phyloP scores from a whole-genome alignment of 768 basidiomycete genomes.

The Boletus rubroflammeus region DNA sequence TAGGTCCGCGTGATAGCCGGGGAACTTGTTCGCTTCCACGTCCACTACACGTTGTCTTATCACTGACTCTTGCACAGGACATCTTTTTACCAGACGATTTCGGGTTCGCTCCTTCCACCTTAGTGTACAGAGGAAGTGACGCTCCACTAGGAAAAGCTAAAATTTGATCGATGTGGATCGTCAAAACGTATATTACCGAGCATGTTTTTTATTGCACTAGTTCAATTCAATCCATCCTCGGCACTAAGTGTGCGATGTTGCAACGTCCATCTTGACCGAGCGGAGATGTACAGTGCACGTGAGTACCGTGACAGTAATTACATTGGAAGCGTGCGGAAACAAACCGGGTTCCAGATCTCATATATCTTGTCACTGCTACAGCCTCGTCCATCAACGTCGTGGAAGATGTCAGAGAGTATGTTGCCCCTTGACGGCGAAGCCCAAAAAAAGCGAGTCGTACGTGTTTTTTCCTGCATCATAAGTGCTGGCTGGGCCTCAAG shows the following conservation, averaged over 20 bases:
- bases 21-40: slow-evolving; percentile 56
- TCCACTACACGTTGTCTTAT: neutral
- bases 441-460: slow-evolving; percentile 83
- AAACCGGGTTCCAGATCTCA: neutral
- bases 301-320: no score
- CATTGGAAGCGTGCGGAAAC: neutral
- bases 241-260: neutral
- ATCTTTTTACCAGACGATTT: slow-evolving; percentile 71
- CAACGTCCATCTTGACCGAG: neutral
- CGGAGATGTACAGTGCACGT: slow-evolving; percentile 15
- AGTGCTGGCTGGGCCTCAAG: slow-evolving; percentile 5
- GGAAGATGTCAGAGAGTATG: slow-evolving; percentile 42
- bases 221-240: neutral
- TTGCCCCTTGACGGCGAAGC: slow-evolving; percentile 66
- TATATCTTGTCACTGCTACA: neutral
- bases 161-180: slow-evolving; percentile 36
- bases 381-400: neutral
- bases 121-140: slow-evolving; percentile 69
- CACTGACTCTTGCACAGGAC: slow-evolving; percentile 40
- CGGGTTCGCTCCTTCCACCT: slow-evolving; percentile 82
- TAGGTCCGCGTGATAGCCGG: slow-evolving; percentile 82
- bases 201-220: slow-evolving; percentile 7
- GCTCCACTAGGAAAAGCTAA: slow-evolving; percentile 64
- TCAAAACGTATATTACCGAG: slow-evolving; percentile 5
- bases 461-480: slow-evolving; percentile 30